Evolutionary conservation across 2,329 filamentous ascomycete species (phyloP), one percentile per base, ranked within the genome.

Genomic region (Curvularia lunata): DNA sequence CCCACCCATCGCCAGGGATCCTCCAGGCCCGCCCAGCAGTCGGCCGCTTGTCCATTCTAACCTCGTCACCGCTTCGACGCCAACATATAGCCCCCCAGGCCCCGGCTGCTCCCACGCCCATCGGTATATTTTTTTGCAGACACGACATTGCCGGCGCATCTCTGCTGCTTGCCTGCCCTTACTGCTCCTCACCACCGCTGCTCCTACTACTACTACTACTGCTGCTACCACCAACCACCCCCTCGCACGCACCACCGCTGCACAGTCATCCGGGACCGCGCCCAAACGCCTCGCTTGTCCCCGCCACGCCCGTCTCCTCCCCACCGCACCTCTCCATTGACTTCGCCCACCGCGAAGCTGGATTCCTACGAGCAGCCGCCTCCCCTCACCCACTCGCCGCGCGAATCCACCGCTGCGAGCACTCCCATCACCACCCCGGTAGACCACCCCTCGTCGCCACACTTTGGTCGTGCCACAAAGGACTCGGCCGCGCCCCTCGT

Each of bases 301-400:
- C 52, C 52, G 54, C 54, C 63, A 43, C 57, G 45, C 41, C 52
- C 50, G 47, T 21, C 21, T 49, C 10, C 13, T 28, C 41, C 46
- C 59, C 47, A 37, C 56, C 25, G 37, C 46, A 23, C 30, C 43
- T 30, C 50, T 54, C 47, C 34, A 41, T 48, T 43, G 48, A 34
- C 63, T 52, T 50, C 60, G 40, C 53, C 64, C 61, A 71, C 70
- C 75, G 79, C 78, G 74, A 85, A 83, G 80, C 82, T 83, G 78
- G 81, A 83, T 79, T 81, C 81, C 71, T 80, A 81, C 71, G 78
- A 79, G 72, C 79, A 81, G 73, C 81, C 81, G 67, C 82, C 80
- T 68, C 80, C 82, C 69, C 78, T 82, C 72, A 80, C 80, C 71
- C 78, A 81, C 76, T 84, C 83, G 68, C 81, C 82, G 57, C 80